Evolutionary conservation across 805 yeast species (phyloP).

Genomic region (Ogataea pini): DNA sequence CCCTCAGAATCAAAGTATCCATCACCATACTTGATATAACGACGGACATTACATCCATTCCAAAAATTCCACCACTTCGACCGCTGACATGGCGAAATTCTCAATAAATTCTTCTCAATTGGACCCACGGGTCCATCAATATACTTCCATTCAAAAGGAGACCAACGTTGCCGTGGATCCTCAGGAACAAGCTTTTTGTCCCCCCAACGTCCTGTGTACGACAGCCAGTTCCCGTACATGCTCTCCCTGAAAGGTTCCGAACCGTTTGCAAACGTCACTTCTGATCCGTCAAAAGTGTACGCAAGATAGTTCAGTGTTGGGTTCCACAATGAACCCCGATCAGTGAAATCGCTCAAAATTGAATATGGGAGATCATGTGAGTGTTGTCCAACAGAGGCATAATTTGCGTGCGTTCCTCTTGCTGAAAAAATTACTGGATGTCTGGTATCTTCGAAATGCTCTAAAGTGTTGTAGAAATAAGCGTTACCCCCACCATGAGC

Average conservation of each 20-base stretch:
- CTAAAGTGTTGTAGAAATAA: slow-evolving; percentile 73
- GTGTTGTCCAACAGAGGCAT: slow-evolving; percentile 94
- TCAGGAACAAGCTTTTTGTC: slow-evolving; percentile 62
- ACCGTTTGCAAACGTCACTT: slow-evolving; percentile 47
- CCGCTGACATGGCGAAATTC: slow-evolving; percentile 77
- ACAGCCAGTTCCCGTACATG: slow-evolving; percentile 73
- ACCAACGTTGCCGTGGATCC: slow-evolving; percentile 84
- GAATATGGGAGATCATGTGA: slow-evolving; percentile 94
- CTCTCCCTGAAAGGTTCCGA: slow-evolving; percentile 53
- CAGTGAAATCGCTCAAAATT: slow-evolving; percentile 89
- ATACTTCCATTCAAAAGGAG: slow-evolving; percentile 85
- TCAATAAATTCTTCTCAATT: slow-evolving; percentile 66
- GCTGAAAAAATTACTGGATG: slow-evolving; percentile 87
- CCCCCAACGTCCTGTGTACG: slow-evolving; percentile 87
- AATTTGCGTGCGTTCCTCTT: slow-evolving; percentile 96
- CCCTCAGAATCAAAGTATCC: slow-evolving; percentile 84
- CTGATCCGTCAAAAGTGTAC: slow-evolving; percentile 70
- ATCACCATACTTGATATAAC: slow-evolving; percentile 74
- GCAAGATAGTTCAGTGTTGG: slow-evolving; percentile 81
- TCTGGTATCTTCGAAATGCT: slow-evolving; percentile 47
- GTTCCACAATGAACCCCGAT: slow-evolving; percentile 94
- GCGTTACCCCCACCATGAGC: slow-evolving; percentile 99
- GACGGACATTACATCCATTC: slow-evolving; percentile 78
- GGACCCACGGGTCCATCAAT: slow-evolving; percentile 97
- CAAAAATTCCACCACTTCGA: slow-evolving; percentile 92